Evolutionary conservation across 331 rosid genomes (phyloP).

Genomic region (Pyrus hybrid): DNA sequence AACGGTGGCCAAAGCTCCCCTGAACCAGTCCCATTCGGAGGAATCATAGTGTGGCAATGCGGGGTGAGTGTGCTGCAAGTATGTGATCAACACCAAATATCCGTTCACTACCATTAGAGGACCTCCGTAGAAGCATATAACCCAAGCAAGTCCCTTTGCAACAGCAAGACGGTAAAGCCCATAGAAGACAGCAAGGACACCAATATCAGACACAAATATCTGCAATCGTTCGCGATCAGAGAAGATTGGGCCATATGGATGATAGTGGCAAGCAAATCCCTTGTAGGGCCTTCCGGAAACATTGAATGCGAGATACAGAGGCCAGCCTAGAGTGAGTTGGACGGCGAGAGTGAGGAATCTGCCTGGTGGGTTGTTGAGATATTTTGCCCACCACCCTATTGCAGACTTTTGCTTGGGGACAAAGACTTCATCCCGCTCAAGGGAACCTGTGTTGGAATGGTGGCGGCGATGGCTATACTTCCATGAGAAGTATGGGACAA

Average conservation of each 20-base stretch:
- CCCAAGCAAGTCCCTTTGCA: constrained; percentile 62
- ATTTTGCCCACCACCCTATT: constrained; percentile 43
- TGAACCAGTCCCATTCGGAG: constrained; percentile 82
- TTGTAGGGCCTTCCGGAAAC: constrained; percentile 64
- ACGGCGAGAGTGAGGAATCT: constrained; percentile 37
- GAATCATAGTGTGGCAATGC: constrained; percentile 72
- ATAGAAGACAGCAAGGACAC: constrained; percentile 40
- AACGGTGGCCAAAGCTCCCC: constrained; percentile 76
- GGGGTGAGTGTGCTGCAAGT: constrained; percentile 76
- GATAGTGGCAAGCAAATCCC: constrained; percentile 62
- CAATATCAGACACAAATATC: constrained; percentile 52
- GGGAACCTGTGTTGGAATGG: constrained; percentile 67
- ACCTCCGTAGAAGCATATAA: constrained; percentile 54
- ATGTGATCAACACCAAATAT: constrained; percentile 70
- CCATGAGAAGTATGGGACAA: constrained; percentile 79
- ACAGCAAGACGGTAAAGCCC: constrained; percentile 38
- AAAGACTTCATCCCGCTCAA: constrained; percentile 66
- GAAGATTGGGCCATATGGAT: constrained; percentile 69
- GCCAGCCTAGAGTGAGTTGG: constrained; percentile 81
- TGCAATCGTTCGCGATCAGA: constrained; percentile 47
- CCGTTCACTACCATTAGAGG: constrained; percentile 67
- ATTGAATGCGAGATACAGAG: constrained; percentile 56
- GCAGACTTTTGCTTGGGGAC: constrained; percentile 51
- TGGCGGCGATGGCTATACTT: constrained; percentile 81
- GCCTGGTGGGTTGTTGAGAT: constrained; percentile 61